These are phyloP conservation scores for Lactifluus piperatus DNA, from an alignment of 768 basidiomycete species.

Conservation along the genomic window DNA sequence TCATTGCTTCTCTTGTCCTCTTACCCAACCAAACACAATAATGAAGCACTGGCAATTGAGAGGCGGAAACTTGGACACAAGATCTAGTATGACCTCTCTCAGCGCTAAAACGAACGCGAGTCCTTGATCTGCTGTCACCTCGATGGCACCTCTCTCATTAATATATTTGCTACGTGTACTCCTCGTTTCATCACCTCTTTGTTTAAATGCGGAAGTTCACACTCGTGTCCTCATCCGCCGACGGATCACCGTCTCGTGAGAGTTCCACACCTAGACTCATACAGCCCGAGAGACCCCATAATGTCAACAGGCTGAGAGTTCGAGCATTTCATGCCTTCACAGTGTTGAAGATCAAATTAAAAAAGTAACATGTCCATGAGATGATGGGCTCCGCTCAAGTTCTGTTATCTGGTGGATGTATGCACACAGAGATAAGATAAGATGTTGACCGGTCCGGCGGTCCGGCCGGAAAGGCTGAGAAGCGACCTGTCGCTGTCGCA, in stretches of 20 bases:
- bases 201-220: not conserved
- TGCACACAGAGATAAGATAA: constrained; percentile 2
- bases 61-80: not conserved
- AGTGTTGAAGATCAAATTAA: not conserved
- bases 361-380: not conserved
- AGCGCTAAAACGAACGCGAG: not conserved
- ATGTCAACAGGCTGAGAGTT: not conserved
- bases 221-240: not conserved
- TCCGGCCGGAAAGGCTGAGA: not conserved
- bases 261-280: no score
- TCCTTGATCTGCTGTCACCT: no score
- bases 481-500: not conserved
- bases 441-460: not conserved
- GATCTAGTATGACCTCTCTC: not conserved
- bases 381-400: not conserved
- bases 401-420: not conserved
- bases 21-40: no score
- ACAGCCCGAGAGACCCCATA: not conserved
- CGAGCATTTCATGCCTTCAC: not conserved
- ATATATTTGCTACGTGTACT: no score
- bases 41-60: no score
- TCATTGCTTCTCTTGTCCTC: no score
- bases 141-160: no score
- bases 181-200: no score
- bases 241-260: not conserved